These are phyloP conservation scores for Cryptococcus floricola DNA, from an alignment of 1,284 basidiomycete species.

Conservation along the genomic window DNA sequence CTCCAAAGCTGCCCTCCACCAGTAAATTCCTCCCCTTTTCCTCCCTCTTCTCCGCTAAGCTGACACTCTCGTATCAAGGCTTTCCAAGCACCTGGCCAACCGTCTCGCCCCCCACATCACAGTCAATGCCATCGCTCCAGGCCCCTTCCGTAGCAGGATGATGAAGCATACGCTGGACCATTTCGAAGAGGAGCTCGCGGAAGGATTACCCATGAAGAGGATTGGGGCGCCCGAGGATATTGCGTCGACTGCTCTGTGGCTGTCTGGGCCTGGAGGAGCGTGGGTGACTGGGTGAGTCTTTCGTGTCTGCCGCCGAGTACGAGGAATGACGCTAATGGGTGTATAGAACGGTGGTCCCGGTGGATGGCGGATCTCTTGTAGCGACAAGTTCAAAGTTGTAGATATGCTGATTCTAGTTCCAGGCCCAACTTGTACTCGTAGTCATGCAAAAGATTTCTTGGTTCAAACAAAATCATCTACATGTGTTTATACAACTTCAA, in stretches of 20 bases:
- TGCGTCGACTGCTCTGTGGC: slow-evolving; percentile 60
- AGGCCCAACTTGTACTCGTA: too few species aligned
- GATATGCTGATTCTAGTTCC: too few species aligned
- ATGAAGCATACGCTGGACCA: slow-evolving; percentile 59
- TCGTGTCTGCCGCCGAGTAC: neutral
- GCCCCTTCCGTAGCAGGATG: slow-evolving; percentile 53
- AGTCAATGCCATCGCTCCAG: slow-evolving; percentile 67
- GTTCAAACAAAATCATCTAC: too few species aligned
- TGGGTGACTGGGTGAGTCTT: slow-evolving; percentile 56
- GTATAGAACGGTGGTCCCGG: slow-evolving; percentile 55
- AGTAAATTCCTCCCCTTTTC: slow-evolving; percentile 21
- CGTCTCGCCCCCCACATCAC: slow-evolving; percentile 63
- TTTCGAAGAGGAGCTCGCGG: slow-evolving; percentile 54
- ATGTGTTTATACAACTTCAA: too few species aligned
- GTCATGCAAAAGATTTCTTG: too few species aligned
- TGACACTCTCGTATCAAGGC: slow-evolving; percentile 42
- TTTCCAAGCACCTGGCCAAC: slow-evolving; percentile 61
- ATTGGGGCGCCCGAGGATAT: slow-evolving; percentile 64
- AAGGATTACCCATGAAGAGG: slow-evolving; percentile 55
- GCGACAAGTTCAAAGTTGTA: slow-evolving; percentile 26
- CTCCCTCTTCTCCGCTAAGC: neutral
- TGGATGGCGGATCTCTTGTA: slow-evolving; percentile 59
- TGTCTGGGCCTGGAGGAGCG: slow-evolving; percentile 59
- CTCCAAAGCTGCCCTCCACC: slow-evolving; percentile 56
- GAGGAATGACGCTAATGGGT: neutral